Conservation (phyloP, 495 filamentous ascomycete species). For the Cenococcum geophilum region DNA sequence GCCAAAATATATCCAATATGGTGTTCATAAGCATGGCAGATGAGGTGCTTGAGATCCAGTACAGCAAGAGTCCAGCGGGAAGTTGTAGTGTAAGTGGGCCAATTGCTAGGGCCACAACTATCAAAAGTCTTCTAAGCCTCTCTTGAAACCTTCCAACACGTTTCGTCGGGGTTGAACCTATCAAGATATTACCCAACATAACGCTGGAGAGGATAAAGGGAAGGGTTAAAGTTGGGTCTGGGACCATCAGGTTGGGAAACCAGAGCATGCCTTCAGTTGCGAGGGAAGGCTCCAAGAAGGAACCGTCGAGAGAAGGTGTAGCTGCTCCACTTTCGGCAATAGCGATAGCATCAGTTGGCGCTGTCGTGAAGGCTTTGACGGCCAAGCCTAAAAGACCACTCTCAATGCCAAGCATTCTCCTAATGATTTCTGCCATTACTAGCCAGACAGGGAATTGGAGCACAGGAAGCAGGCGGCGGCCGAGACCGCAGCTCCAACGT, state of each 20-base stretch:
- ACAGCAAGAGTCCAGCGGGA: neutral
- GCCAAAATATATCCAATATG: neutral
- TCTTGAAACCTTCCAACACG: too few relatives aligned
- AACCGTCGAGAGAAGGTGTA: constrained; percentile 5
- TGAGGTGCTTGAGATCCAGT: neutral
- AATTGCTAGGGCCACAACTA: neutral
- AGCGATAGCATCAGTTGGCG: neutral
- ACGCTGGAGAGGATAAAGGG: constrained; percentile 21
- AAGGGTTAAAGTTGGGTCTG: constrained; percentile 64
- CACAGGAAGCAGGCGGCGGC: neutral
- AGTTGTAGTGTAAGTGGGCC: neutral
- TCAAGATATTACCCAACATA: constrained; percentile 24
- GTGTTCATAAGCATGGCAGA: neutral
- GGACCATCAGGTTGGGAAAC: constrained; percentile 67
- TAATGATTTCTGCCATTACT: constrained; percentile 57
- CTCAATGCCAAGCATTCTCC: constrained; percentile 56
- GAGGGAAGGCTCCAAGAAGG: constrained; percentile 50
- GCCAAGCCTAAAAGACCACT: constrained; percentile 48
- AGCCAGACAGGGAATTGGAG: constrained; percentile 63
- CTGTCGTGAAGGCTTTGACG: constrained; percentile 11
- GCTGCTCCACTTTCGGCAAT: neutral
- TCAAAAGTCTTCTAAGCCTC: neutral
- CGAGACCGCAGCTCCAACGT: neutral
- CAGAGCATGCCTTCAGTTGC: constrained; percentile 68
- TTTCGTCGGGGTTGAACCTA: too few relatives aligned